Conservation (phyloP, 176 grass and related monocot genomes). For the Sorghum bicolor region Sorghum_bicolor_NCBIv3 NC_012870.2:66580501-66581000, state of each 20-base stretch:
- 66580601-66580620: background rate
- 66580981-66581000: constrained; percentile 52
- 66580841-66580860: background rate
- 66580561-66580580: background rate
- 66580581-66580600: background rate
- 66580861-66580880: background rate
- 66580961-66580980: constrained; percentile 56
- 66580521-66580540: constrained; percentile 21
- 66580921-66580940: constrained; percentile 25
- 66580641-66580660: background rate
- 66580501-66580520: background rate
- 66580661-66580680: constrained; percentile 7
- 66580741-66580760: background rate
- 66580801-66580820: background rate
- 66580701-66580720: background rate
- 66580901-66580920: background rate
- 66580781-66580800: background rate
- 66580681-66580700: background rate
- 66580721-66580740: background rate
- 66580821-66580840: background rate
- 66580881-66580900: background rate
- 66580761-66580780: background rate
- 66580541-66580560: background rate
- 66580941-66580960: constrained; percentile 65
- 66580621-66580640: constrained; percentile 13